Base-by-base conservation (phyloP, 2,329 filamentous ascomycete species). In the Cyphellophora europaea region DNA sequence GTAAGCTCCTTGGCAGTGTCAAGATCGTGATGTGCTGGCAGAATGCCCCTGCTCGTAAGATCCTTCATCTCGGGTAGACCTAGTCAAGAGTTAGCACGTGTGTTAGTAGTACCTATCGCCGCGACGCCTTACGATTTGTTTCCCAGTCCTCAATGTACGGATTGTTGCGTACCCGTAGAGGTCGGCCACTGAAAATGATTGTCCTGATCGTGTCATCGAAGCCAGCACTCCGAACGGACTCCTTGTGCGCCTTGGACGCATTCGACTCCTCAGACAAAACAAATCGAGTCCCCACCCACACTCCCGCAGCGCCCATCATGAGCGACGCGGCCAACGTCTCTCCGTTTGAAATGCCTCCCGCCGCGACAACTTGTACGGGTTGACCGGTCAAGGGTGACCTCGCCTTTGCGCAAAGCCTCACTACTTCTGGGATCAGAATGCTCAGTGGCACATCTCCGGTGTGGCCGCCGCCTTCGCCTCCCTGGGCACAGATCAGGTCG, bases 21-120 rank as follows among this genome's bases (percentile, higher is more conserved):
- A n/a, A 91, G 71, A 53, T 93, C 86, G 48, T 79, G 69, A 67
- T 91, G 84, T 47, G 87, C 87, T 30, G 86, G 86, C 48, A 93
- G 79, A 56, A 79, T 67, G 49, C 86, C 86, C 72, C 86, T 80
- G 55, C 71, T 55, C 5, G 82, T 86, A 30, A 93, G 72, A 54
- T 87, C 75, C 69, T 82, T 85, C 61, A 93, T 88, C 69, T 93
- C 86, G n/a, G n/a, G n/a, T n/a, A n/a, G n/a, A n/a, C n/a, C n/a
- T n/a, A n/a, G n/a, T n/a, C n/a, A n/a, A n/a, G n/a, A n/a, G n/a
- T n/a, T n/a, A n/a, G n/a, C n/a, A n/a, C n/a, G n/a, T n/a, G n/a
- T n/a, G n/a, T n/a, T n/a, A n/a, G n/a, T n/a, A n/a, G n/a, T n/a
- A n/a, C n/a, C n/a, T n/a, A n/a, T n/a, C n/a, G n/a, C n/a, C n/a